Conservation (phyloP, 2,329 filamentous ascomycete genomes). For the Podosphaera aphanis region DNA sequence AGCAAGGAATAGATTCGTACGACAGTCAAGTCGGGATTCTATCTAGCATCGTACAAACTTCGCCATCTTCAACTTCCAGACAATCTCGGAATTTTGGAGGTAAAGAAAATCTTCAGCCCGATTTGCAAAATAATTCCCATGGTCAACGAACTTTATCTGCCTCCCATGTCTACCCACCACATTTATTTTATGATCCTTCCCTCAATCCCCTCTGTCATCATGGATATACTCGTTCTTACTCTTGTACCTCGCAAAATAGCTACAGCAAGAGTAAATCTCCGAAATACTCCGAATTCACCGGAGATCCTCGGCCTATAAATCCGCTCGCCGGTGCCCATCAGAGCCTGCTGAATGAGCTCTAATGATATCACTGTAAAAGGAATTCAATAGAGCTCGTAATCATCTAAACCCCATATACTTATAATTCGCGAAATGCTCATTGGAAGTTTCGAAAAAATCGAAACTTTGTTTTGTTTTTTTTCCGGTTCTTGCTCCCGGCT, state of each 20-base stretch:
- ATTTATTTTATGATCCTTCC: conserved; percentile 10
- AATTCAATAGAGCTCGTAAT: background rate
- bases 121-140: conserved; percentile 4
- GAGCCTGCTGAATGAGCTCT: background rate
- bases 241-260: conserved; percentile 1
- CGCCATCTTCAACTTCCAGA: conserved; percentile 8
- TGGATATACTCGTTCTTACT: conserved; percentile 7
- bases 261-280: background rate
- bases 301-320: background rate
- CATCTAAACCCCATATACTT: background rate
- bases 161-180: conserved; percentile 11
- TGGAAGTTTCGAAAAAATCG: background rate
- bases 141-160: conserved; percentile 6
- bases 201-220: conserved; percentile 14
- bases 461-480: background rate
- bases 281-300: background rate
- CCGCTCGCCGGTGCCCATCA: conserved; percentile 1
- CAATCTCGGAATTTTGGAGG: conserved; percentile 2
- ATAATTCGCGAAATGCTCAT: background rate
- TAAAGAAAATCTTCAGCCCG: conserved; percentile 11
- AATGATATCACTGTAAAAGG: background rate
- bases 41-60: conserved; percentile 4
- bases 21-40: conserved; percentile 1
- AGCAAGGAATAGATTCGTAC: conserved; percentile 8
- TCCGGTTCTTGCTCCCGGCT: background rate